Evolutionary conservation across 1,139 yeast genomes (phyloP).

Genomic region (Williopsis jadinii): DNA sequence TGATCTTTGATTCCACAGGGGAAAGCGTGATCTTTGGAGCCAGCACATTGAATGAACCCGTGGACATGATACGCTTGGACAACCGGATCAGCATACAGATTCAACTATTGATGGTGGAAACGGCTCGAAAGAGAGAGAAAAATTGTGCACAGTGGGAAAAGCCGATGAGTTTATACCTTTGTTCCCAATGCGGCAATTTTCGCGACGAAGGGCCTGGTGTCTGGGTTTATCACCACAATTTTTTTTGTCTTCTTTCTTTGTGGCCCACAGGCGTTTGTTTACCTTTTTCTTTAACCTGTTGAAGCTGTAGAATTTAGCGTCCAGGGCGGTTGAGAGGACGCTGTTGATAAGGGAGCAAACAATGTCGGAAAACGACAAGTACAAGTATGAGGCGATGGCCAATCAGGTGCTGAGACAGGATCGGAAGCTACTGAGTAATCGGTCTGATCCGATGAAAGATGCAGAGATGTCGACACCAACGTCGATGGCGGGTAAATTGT

Average conservation of each 20-base stretch:
- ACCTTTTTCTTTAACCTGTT: too few relatives aligned
- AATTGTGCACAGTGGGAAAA: too few relatives aligned
- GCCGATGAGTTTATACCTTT: too few relatives aligned
- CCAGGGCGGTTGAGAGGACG: too few relatives aligned
- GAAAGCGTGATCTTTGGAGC: conserved; percentile 31
- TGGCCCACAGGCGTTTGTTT: too few relatives aligned
- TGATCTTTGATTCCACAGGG: conserved; percentile 42
- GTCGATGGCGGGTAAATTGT: conserved; percentile 61
- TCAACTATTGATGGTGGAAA: too few relatives aligned
- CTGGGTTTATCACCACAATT: too few relatives aligned
- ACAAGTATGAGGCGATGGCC: conserved; percentile 63
- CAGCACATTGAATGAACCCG: conserved; percentile 5
- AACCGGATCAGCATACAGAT: not conserved
- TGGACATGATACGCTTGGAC: conserved; percentile 11
- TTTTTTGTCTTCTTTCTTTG: too few relatives aligned
- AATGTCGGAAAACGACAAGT: conserved; percentile 21
- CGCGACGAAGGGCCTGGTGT: too few relatives aligned
- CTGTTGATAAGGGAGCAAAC: not conserved
- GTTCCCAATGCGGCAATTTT: too few relatives aligned
- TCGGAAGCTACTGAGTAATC: conserved; percentile 35
- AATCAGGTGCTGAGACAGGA: conserved; percentile 65
- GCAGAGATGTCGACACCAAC: conserved; percentile 56
- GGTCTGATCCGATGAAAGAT: conserved; percentile 33
- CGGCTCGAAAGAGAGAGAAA: too few relatives aligned
- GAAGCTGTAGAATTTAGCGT: too few relatives aligned